These are phyloP conservation scores for Lepidium campestre DNA, from an alignment of 441 rosid species.

Conservation along the genomic window DNA sequence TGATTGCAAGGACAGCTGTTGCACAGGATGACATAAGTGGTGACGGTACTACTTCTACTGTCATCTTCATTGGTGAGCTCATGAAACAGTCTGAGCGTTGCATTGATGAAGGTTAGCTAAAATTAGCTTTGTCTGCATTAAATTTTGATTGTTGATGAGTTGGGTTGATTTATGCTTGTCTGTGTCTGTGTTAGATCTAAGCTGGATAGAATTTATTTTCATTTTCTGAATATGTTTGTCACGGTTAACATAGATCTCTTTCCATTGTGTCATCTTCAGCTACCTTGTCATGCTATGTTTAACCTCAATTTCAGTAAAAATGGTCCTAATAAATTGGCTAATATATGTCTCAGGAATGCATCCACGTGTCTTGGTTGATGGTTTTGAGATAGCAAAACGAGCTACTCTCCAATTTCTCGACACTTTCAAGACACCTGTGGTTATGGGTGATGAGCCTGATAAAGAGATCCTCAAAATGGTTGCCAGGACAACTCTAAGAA, in stretches of 20 bases:
- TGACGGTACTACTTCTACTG: conserved; percentile 96
- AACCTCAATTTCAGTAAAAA: background rate
- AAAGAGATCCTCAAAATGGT: conserved; percentile 92
- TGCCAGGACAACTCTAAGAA: conserved; percentile 84
- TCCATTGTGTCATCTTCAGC: background rate
- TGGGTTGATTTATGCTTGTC: background rate
- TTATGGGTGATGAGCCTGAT: conserved; percentile 91
- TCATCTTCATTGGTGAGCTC: conserved; percentile 93
- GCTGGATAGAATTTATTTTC: background rate
- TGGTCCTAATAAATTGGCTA: background rate
- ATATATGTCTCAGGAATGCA: conserved; percentile 63
- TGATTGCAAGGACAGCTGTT: conserved; percentile 98
- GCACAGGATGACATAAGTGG: conserved; percentile 95
- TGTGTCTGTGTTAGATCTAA: background rate
- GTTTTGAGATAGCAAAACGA: conserved; percentile 86
- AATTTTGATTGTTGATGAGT: background rate
- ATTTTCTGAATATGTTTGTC: background rate
- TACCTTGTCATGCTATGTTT: background rate
- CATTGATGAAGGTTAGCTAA: conserved; percentile 75
- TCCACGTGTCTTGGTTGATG: conserved; percentile 96
- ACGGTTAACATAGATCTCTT: background rate
- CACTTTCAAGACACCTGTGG: conserved; percentile 86
- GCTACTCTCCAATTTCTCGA: conserved; percentile 91
- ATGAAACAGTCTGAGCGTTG: conserved; percentile 94
- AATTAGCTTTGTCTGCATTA: background rate